Conservation (phyloP, 495 filamentous ascomycete species). For the Tricharina praecox region DNA sequence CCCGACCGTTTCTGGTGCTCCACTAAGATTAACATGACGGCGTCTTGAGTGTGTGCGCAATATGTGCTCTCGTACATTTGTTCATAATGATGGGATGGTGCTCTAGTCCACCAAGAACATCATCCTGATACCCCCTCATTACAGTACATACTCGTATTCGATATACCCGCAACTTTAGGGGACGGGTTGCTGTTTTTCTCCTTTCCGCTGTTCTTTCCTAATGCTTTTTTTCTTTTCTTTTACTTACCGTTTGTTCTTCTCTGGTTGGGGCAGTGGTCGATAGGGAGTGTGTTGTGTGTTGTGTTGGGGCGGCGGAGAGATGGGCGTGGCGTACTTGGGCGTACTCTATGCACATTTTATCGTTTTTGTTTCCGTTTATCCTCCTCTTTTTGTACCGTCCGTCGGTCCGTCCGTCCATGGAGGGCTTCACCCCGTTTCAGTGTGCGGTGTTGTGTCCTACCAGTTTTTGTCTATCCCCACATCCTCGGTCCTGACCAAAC, state of each 20-base stretch:
- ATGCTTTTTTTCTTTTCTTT: no score
- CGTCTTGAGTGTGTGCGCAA: background rate
- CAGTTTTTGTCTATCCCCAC: no score
- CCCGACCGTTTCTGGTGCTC: background rate
- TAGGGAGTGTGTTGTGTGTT: background rate
- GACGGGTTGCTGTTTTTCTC: background rate
- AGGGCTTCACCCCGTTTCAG: no score
- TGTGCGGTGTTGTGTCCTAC: no score
- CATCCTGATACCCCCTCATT: background rate
- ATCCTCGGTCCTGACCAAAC: no score
- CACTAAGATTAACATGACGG: background rate
- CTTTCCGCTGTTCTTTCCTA: no score
- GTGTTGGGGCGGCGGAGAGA: background rate
- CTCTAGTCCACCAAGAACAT: no score
- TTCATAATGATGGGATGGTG: background rate
- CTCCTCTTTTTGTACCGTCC: no score
- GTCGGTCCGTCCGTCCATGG: no score
- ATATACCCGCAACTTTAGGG: background rate
- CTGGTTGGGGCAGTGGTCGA: no score
- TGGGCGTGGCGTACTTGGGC: background rate
- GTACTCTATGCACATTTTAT: background rate
- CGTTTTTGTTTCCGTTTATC: background rate
- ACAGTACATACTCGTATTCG: background rate
- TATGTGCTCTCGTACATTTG: background rate
- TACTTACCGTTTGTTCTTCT: no score